Conservation (phyloP, 352 stramenopile species). For the Phytophthora citricola region DNA sequence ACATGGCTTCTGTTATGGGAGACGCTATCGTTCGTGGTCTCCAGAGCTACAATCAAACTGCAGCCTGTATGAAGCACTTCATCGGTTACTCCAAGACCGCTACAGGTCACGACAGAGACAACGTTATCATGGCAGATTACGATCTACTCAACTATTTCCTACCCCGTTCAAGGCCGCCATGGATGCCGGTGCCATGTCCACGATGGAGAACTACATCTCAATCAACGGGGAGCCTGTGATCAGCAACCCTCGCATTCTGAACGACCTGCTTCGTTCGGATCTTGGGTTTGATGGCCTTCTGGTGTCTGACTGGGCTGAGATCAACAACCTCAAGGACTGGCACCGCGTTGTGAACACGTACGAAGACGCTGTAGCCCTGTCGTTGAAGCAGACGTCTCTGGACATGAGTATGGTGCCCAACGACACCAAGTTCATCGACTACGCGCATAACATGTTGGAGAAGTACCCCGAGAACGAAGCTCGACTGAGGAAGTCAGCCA, state of each 20-base stretch:
- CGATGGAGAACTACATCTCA: slow-evolving; percentile 95
- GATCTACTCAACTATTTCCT: slow-evolving; percentile 86
- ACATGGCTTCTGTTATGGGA: slow-evolving; percentile 25
- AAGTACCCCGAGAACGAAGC: slow-evolving; percentile 33
- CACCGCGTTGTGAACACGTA: slow-evolving; percentile 53
- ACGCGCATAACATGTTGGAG: slow-evolving; percentile 45
- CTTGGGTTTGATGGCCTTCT: slow-evolving; percentile 85
- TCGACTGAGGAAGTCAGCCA: slow-evolving; percentile 58
- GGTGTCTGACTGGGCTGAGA: slow-evolving; percentile 94
- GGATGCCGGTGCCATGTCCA: slow-evolving; percentile 73
- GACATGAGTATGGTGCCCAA: slow-evolving; percentile 92
- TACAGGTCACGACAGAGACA: slow-evolving; percentile 79
- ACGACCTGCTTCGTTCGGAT: slow-evolving; percentile 77
- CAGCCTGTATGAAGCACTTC: slow-evolving; percentile 89
- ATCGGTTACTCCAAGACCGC: slow-evolving; percentile 81
- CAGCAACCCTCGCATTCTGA: slow-evolving; percentile 72
- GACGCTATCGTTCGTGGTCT: slow-evolving; percentile 69
- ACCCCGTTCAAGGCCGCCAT: slow-evolving; percentile 82
- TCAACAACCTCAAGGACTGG: slow-evolving; percentile 79
- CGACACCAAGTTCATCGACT: slow-evolving; percentile 56
- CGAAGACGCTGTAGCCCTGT: slow-evolving; percentile 61
- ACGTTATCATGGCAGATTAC: slow-evolving; percentile 67
- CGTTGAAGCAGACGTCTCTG: slow-evolving; percentile 77
- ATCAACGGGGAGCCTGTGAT: slow-evolving; percentile 92
- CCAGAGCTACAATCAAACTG: slow-evolving; percentile 64